Base-by-base conservation (phyloP, 495 filamentous ascomycete species). In the Hyphodiscus hymeniophilus region DNA sequence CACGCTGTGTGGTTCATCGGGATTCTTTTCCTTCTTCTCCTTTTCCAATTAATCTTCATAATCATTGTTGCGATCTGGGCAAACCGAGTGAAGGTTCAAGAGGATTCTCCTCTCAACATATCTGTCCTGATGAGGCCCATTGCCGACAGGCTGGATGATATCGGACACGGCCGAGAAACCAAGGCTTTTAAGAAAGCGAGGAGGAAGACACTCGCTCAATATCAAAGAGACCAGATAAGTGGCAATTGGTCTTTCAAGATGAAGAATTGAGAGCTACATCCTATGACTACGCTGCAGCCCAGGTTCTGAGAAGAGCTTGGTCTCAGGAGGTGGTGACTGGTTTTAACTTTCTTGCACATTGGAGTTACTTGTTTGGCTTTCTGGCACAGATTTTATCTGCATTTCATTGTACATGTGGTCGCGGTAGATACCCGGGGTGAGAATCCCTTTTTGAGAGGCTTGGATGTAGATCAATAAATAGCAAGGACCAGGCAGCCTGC, bases 71-170 rank as follows among this genome's bases (percentile, higher is more conserved):
- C 52, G 8, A 33, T 56, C 3, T 38, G 48, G 24, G 42, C 57
- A 2, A 56, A 59, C 42, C 48, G 47, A n/a, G 57, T 56, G 10
- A 54, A 41, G 53, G 53, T 59, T 41, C 49, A 49, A 1, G 49
- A 49, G 13, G 52, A 51, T 30, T 38, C 30, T 1, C 50, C 51
- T 45, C 26, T 59, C 12, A 18, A 13, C 0, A 51, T 56, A 50
- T 23, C 18, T 15, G 13, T 56, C n/a, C 39, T 59, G 20, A 32
- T 59, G 20, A 39, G 53, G 13, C 57, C 57, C 13, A 56, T 59
- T 35, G 57, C 57, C 12, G 52, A 56, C 48, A 45, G 32, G 16
- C 35, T 59, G 7, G 41, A 56, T 12, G 57, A 48, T 3, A 47
- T 55, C 3, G 51, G 47, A 16, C 17, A 31, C 13, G 51, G 51